A percentile compares a stretch with the other conserved stretches of the same genome.
Conservation (phyloP, 495 filamentous ascomycete genomes). For the Podospora pseudocomata region DNA sequence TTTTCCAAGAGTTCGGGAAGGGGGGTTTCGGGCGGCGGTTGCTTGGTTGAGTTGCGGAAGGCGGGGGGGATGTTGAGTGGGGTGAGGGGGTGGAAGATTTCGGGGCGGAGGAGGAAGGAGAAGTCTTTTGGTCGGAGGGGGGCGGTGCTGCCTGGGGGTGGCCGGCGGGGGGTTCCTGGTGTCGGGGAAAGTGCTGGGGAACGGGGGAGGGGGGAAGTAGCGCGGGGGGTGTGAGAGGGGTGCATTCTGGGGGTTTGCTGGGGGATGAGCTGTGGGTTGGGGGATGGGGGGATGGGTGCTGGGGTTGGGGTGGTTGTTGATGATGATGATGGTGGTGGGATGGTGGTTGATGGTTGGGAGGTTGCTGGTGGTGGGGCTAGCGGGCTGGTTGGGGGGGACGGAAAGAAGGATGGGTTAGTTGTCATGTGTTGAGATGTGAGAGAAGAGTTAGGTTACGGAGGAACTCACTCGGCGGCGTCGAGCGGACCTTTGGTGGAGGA, state of each 20-base stretch:
- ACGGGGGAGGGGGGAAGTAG: slow-evolving; percentile 26
- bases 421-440: neutral
- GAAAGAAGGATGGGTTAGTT: slow-evolving; percentile 10
- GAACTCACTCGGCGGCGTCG: slow-evolving; percentile 52
- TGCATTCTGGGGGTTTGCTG: slow-evolving; percentile 7
- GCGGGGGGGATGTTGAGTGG: slow-evolving; percentile 60
- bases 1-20: slow-evolving; percentile 52
- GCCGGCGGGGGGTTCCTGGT: slow-evolving; percentile 14
- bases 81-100: slow-evolving; percentile 76
- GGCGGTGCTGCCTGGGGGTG: neutral
- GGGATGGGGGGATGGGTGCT: slow-evolving; percentile 25
- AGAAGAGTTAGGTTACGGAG: neutral
- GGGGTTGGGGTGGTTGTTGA: slow-evolving; percentile 23
- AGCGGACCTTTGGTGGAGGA: slow-evolving; percentile 57
- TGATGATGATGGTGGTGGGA: neutral
- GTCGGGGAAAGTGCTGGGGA: slow-evolving; percentile 26
- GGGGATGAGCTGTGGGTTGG: slow-evolving; percentile 14
- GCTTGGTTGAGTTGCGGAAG: slow-evolving; percentile 49
- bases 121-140: slow-evolving; percentile 61
- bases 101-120: slow-evolving; percentile 70
- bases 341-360: neutral
- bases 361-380: neutral
- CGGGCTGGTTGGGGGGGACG: slow-evolving; percentile 1
- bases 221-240: slow-evolving; percentile 13
- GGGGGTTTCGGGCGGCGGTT: slow-evolving; percentile 45